These are phyloP conservation scores for Ilyonectria destructans DNA, from an alignment of 2,329 filamentous ascomycete genomes.

Conservation along the genomic window DNA sequence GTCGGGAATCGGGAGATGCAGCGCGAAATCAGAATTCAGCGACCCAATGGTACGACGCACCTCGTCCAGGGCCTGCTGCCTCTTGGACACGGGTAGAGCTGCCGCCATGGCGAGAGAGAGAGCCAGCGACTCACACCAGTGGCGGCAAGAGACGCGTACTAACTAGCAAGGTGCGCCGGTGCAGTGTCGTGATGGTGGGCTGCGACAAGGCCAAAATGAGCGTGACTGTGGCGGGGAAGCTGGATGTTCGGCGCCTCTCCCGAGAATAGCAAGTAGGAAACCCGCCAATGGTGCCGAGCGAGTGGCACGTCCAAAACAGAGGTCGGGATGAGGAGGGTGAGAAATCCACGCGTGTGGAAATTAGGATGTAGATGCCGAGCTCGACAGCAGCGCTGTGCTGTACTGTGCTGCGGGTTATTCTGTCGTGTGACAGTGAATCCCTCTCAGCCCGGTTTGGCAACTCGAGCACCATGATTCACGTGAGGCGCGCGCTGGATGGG, in stretches of 20 bases:
- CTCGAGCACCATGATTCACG: neutral
- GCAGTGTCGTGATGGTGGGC: neutral
- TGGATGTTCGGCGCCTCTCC: neutral
- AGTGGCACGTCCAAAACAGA: constrained; percentile 16
- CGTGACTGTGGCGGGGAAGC: constrained; percentile 22
- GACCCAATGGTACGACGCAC: constrained; percentile 46
- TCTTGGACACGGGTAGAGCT: constrained; percentile 7
- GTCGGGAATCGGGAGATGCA: constrained; percentile 47
- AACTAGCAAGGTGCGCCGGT: constrained; percentile 10
- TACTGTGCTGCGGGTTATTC: neutral
- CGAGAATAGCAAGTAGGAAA: neutral
- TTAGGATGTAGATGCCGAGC: neutral
- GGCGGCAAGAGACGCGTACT: constrained; percentile 18
- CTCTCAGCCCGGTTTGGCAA: neutral
- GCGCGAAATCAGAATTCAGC: constrained; percentile 48
- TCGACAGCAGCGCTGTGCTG: neutral
- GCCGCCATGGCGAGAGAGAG: constrained; percentile 38
- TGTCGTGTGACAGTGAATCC: neutral
- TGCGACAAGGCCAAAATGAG: constrained; percentile 23
- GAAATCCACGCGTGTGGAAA: neutral
- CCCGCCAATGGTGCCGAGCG: neutral
- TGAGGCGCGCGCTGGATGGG: neutral
- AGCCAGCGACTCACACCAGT: neutral
- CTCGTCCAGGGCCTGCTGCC: constrained; percentile 37
- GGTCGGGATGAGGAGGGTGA: constrained; percentile 3